Percentiles rank a stretch among this genome's conserved stretches.
phyloP scores from a whole-genome alignment of 2,329 filamentous ascomycete genomes.

The Scorias spongiosa region DNA sequence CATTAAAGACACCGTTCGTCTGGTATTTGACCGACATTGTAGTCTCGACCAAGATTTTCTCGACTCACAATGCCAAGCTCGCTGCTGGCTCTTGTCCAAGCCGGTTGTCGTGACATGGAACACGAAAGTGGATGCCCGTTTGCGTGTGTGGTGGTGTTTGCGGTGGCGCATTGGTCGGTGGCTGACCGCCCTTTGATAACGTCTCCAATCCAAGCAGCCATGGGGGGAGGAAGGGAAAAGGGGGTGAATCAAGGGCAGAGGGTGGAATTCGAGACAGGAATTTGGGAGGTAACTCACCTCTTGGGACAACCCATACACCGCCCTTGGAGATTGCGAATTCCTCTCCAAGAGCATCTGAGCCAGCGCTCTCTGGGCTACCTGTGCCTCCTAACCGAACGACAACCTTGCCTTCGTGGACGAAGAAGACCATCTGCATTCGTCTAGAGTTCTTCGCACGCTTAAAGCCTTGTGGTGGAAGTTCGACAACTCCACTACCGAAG shows the following conservation, averaged over 20 bases:
- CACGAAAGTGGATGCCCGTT: too few relatives aligned
- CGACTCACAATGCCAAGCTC: too few relatives aligned
- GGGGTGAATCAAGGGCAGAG: conserved; percentile 4
- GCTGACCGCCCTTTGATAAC: too few relatives aligned
- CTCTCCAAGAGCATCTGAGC: conserved; percentile 35
- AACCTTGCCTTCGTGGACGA: conserved; percentile 71
- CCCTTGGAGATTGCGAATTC: conserved; percentile 73
- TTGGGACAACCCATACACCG: conserved; percentile 85
- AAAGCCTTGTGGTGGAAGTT: conserved; percentile 65
- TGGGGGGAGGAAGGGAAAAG: not conserved
- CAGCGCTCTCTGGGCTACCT: conserved; percentile 1
- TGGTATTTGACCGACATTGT: too few relatives aligned
- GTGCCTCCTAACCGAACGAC: conserved; percentile 49
- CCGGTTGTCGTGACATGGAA: too few relatives aligned
- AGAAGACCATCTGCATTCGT: conserved; percentile 96
- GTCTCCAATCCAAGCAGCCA: too few relatives aligned
- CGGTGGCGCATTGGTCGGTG: too few relatives aligned
- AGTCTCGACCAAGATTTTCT: too few relatives aligned
- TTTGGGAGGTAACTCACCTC: conserved; percentile 48
- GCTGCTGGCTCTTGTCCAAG: too few relatives aligned
- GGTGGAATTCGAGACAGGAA: conserved; percentile 1
- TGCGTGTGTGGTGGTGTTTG: too few relatives aligned
- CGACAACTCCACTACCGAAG: conserved; percentile 79
- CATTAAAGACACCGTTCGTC: too few relatives aligned
- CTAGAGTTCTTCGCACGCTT: conserved; percentile 86